Base-by-base conservation (phyloP, 495 filamentous ascomycete genomes). In the Neurospora sublineolata region DNA sequence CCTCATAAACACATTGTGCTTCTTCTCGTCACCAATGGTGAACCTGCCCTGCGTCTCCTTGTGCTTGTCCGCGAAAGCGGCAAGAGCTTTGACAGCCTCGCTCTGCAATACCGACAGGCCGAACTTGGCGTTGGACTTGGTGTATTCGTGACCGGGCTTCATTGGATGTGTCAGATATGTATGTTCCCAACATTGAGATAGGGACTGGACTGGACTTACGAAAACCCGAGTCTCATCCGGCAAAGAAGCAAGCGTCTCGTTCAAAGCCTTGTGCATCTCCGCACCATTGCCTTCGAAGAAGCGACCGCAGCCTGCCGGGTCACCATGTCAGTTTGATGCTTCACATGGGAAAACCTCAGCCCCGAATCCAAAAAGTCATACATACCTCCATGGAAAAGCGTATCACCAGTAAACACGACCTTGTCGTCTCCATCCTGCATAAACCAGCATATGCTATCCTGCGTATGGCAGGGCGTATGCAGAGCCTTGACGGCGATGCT, bases 1-100 rank as follows among this genome's bases (percentile, higher is more conserved):
- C 71, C 89, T 87, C 95, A 99, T 98, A 76, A 99, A 99, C 3
- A 97, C 94, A 79, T 99, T 99, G 79, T 98, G 94, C 79, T 93
- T 81, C 94, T 99, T 99, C 81, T 99, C 95, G 79, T 99, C 94
- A 0, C 92, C 94, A 80, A 99, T 98, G 0, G 95, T 99, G 75
- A 97, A 97, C 78, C 93, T 94, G 30, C 95, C 95, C 82, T 97
- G 93, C 70, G 95, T 98, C 82, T 97, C 86, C 83, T 89, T 81
- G 78, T 97, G 93, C 69, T 86, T 83, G 23, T 92, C 87, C 7
- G 93, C 92, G 80, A 94, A 97, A 0, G 86, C 83, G 69, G 89
- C 81, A 37, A 99, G 83, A 74, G 90, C 91, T 86, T 91, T 89
- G 70, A 97, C 88, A 0, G 93, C 85, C 37, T 92, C 90, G 20